Base-by-base conservation (phyloP, 768 basidiomycete species). In the Mycena polygramma region DNA sequence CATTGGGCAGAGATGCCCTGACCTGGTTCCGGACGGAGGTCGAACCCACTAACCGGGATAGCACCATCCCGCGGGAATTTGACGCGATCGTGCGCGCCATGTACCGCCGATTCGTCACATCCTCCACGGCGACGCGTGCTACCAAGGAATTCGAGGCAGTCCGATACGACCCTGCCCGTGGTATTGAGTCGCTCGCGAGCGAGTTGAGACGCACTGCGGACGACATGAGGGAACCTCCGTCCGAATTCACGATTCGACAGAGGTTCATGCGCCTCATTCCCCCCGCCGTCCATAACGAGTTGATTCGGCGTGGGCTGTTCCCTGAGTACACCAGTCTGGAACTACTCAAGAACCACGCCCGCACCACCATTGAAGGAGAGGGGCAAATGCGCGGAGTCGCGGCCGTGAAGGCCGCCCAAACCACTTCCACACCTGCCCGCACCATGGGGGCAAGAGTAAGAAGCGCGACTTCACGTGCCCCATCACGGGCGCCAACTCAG, bases 211-310 rank as follows among this genome's bases (percentile, higher is more conserved):
- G 63, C 19, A 64, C 63, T 8, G 63, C 52, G 9, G 14, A 30
- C 4, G 45, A 36, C 26, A 64, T 64, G 63, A 4, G 63, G 7
- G 41, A 64, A 36, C 41, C 63, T 0, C 63, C 63, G 13, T 20
- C 63, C 7, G 53, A 55, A 0, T 45, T 64, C 26, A 4, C 41
- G 7, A 30, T 64, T 4, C 36, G 63, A 2, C 63, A 53, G 24
- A 7, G 63, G 24, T 64, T 64, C 39, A 64, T 64, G 63, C 36
- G 39, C 1, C 52, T 64, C 1, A 64, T 64, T 13, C 63, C 63
- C 2, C 20, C 49, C 9, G 5, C 5, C 20, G 53, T 55, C 22
- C 63, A 64, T 26, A 22, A 64, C 41, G 15, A 43, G 24, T 11
- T 64, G 13, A 24, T 64, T 3, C 11, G 26, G 6, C 52, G 63